Evolutionary conservation across 163 green algal species (phyloP), one percentile per base, ranked within the genome.

Genomic region (Prototheca cutis): DNA sequence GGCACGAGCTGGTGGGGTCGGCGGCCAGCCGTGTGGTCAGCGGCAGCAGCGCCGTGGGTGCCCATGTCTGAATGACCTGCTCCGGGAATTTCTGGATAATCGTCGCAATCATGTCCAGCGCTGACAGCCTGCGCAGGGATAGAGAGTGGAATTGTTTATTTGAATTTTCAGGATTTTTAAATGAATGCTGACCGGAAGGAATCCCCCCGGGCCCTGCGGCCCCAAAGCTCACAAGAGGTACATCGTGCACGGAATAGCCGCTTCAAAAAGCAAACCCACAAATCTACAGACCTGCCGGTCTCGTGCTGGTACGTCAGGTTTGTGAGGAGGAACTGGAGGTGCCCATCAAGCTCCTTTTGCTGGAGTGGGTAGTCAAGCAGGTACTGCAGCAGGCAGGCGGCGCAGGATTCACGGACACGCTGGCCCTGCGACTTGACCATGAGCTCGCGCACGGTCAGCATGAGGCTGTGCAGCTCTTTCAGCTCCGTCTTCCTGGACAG

Each of bases 331-430:
- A 89, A 90, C 29, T 84, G 45, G 4, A 94, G 34, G 76, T 95
- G 86, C 23, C 74, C 49, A 53, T 77, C 40, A 45, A 95, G 78
- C 10, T 87, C 72, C 47, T 63, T 65, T 29, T 60, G 31, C 28
- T 54, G 82, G 48, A 98, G 68, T 2, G 90, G 90, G 62, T 92
- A 97, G 75, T 96, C 87, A 32, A 98, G 77, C 68, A 98, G 78
- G 73, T 96, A 97, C 65, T 86, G 73, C 27, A 97, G 80, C 56
- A 97, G 77, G 27, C 60, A 72, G 42, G 61, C 68, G 32, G 75
- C 42, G 24, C 78, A 34, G 3, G 78, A 58, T 39, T 77, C 67
- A 19, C 68, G 23, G 1, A 64, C 58, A 4, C 40, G 33, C 55
- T 82, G 70, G 51, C 42, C 53, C 21, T 65, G 70, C 7, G 55